Base-by-base conservation (phyloP, 495 filamentous ascomycete species). In the Aspergillus nanangensis region DNA sequence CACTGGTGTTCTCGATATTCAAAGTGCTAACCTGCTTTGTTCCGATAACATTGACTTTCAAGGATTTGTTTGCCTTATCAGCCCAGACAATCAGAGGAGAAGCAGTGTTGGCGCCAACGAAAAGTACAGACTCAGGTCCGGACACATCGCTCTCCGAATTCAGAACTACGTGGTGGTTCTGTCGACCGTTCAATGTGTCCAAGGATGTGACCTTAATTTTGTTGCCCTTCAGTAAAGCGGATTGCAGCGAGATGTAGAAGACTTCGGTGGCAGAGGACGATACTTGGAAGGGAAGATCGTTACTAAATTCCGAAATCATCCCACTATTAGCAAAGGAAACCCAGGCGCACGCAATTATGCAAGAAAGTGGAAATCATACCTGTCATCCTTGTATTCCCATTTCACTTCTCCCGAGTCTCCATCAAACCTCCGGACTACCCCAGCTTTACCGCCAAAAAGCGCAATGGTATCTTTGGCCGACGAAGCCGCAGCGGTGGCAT, bases 71-170 rank as follows among this genome's bases (percentile, higher is more conserved):
- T 15, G 75, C 56, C 50, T 78, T 82, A 55, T 94, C 88, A 3
- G 86, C 77, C 90, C 90, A 95, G 11, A 82, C 80, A 39, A 95
- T 80, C 39, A 95, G 73, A 2, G 90, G 88, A 7, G 84, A 79
- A 3, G 83, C 88, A n/a, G 83, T 84, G 59, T 91, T 93, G 4
- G 84, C 80, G 44, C 89, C 90, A 8, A 91, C 87, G 57, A 87
- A 84, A 38, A 92, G 71, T 35, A 95, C 81, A 38, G 82, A 81
- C 20, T 87, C 79, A 3, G 75, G 70, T 7, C 69, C 67, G 23
- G 80, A 66, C 2, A 95, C 74, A 48, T 95, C 90, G 33, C 64
- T 76, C 49, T 94, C 91, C 4, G 86, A 78, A 41, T 76, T 83
- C 41, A 95, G 63, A 3, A 72, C 71, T 39, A 83, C 68, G 49